Conservation (phyloP, 805 yeast genomes). For the Candida hispaniensis region DNA sequence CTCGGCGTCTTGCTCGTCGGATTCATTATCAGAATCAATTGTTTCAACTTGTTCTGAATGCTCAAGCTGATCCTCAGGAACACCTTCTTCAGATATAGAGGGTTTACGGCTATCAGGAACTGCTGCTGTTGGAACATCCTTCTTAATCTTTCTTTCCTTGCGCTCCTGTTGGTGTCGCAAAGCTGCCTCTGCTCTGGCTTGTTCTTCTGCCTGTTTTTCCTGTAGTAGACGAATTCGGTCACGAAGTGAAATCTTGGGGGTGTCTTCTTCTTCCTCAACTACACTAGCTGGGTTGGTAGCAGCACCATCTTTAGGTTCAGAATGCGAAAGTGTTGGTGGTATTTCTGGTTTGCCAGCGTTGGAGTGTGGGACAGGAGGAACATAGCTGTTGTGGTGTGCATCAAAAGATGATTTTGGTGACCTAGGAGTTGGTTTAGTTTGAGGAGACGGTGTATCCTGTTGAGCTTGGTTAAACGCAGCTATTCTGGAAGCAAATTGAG, state of each 20-base stretch:
- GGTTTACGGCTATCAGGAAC: constrained; percentile 9
- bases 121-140: constrained; percentile 4
- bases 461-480: constrained; percentile 39
- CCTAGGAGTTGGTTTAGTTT: too few species aligned
- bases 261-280: constrained; percentile 36
- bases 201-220: constrained; percentile 69
- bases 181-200: constrained; percentile 53
- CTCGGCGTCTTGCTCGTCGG: not conserved
- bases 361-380: constrained; percentile 33
- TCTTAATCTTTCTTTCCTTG: constrained; percentile 16
- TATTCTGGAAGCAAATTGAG: constrained; percentile 37
- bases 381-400: too few species aligned
- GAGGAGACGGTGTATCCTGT: constrained; percentile 35
- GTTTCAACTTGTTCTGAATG: constrained; percentile 10
- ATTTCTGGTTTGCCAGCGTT: not conserved
- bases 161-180: constrained; percentile 37
- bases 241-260: constrained; percentile 69
- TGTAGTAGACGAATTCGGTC: constrained; percentile 82
- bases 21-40: constrained; percentile 9
- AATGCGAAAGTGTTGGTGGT: too few species aligned
- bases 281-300: too few species aligned
- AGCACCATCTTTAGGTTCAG: too few species aligned
- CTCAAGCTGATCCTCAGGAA: constrained; percentile 2
- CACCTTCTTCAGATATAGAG: constrained; percentile 5
- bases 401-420: too few species aligned